Percentiles rank a stretch among this genome's conserved stretches.
Conservation (phyloP, 169 alveolate species). For the Haemoproteus tartakovskyi region DNA sequence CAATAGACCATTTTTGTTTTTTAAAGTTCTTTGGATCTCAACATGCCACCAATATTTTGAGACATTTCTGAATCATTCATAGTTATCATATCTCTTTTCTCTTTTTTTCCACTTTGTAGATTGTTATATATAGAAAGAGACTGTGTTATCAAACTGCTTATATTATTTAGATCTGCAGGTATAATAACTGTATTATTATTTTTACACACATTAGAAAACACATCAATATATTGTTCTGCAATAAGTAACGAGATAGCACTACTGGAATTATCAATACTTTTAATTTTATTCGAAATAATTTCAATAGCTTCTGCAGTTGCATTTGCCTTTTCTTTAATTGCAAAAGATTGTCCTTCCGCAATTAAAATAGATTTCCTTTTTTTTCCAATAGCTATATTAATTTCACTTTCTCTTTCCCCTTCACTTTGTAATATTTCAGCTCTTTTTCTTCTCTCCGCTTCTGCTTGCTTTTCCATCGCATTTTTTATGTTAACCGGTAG, state of each 20-base stretch:
- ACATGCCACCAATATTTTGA: no score
- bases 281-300: constrained; percentile 72
- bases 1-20: no score
- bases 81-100: no score
- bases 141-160: constrained; percentile 76
- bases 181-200: constrained; percentile 80
- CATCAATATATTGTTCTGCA: constrained; percentile 85
- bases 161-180: constrained; percentile 78
- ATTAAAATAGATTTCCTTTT: constrained; percentile 82
- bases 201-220: constrained; percentile 81
- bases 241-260: constrained; percentile 78
- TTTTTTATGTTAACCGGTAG: constrained; percentile 89
- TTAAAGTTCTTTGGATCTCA: no score
- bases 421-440: constrained; percentile 91
- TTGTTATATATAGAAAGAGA: constrained; percentile 74
- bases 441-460: constrained; percentile 92
- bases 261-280: constrained; percentile 73
- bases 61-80: no score
- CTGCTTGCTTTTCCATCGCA: constrained; percentile 94
- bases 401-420: constrained; percentile 88
- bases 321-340: constrained; percentile 79
- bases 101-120: constrained; percentile 26
- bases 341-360: constrained; percentile 91
- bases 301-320: constrained; percentile 84
- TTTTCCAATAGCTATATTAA: constrained; percentile 91